A percentile compares a stretch with the other conserved stretches of the same genome.
Evolutionary conservation across 345 rosid genomes (phyloP).

Genomic region (Pistacia vera): DNA sequence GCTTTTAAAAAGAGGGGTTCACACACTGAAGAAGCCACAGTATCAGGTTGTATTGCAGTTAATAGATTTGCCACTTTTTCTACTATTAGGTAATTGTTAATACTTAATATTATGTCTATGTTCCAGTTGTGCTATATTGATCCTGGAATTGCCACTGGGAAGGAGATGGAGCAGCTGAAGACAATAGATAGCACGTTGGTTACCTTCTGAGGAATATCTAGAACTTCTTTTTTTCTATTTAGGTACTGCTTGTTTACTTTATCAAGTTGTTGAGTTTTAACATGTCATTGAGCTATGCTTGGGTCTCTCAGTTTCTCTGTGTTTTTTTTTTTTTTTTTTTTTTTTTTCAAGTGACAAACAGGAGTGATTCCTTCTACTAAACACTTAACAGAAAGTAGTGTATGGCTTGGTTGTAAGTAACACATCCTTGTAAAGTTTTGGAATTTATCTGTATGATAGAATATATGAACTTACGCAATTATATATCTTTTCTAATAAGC

Average conservation of each 20-base stretch:
- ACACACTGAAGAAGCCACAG: slow-evolving; percentile 61
- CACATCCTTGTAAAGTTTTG: background rate
- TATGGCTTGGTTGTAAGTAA: background rate
- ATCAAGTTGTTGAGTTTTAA: background rate
- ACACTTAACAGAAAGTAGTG: background rate
- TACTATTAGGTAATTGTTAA: slow-evolving; percentile 19
- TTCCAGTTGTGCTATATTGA: slow-evolving; percentile 74
- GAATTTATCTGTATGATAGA: background rate
- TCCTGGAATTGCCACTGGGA: slow-evolving; percentile 60
- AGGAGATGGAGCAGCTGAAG: slow-evolving; percentile 79
- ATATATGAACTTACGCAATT: background rate
- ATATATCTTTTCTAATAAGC: background rate
- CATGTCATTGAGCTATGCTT: slow-evolving; percentile 1
- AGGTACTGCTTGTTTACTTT: slow-evolving; percentile 10
- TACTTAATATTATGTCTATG: slow-evolving; percentile 19
- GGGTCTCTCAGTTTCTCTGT: background rate
- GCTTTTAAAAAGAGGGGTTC: slow-evolving; percentile 72
- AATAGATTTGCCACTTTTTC: background rate
- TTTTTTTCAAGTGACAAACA: background rate
- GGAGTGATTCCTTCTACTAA: background rate
- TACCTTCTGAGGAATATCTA: slow-evolving; percentile 37
- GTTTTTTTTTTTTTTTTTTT: background rate
- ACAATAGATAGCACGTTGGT: slow-evolving; percentile 57
- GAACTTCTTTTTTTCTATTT: background rate
- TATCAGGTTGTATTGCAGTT: slow-evolving; percentile 60